A percentile compares a stretch with the other conserved stretches of the same genome.
These are phyloP conservation scores for Spathaspora passalidarum DNA, from an alignment of 805 yeast species.

Conservation along the genomic window DNA sequence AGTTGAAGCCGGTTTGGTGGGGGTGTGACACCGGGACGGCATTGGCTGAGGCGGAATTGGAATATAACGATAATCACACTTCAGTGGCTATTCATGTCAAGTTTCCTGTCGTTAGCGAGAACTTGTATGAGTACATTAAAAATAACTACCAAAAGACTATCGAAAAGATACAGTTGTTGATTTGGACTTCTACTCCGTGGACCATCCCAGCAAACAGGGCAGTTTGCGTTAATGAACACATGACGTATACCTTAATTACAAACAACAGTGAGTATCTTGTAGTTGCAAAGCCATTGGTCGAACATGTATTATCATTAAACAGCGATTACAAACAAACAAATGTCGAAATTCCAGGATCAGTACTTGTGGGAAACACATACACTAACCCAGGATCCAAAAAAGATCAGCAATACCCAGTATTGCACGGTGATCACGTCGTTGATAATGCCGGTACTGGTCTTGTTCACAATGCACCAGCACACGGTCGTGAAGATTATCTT, in stretches of 20 bases:
- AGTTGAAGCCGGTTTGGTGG: slow-evolving; percentile 96
- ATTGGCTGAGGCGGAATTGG: slow-evolving; percentile 93
- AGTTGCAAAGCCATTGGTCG: slow-evolving; percentile 53
- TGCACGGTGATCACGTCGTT: slow-evolving; percentile 82
- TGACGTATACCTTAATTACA: slow-evolving; percentile 52
- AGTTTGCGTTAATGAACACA: slow-evolving; percentile 60
- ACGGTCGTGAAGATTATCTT: slow-evolving; percentile 89
- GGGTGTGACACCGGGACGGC: slow-evolving; percentile 93
- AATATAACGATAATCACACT: slow-evolving; percentile 69
- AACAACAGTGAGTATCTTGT: slow-evolving; percentile 43
- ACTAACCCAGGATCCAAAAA: slow-evolving; percentile 8
- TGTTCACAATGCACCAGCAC: slow-evolving; percentile 98
- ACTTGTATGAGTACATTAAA: slow-evolving; percentile 1
- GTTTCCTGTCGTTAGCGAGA: slow-evolving; percentile 45
- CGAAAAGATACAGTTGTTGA: slow-evolving; percentile 34
- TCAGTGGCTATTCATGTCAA: slow-evolving; percentile 68
- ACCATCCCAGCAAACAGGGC: slow-evolving; percentile 88
- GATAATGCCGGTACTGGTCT: slow-evolving; percentile 86
- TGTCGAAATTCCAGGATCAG: slow-evolving; percentile 19
- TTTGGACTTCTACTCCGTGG: slow-evolving; percentile 99
- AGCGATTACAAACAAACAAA: slow-evolving; percentile 5
- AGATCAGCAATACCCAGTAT: slow-evolving; percentile 47
- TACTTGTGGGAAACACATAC: slow-evolving; percentile 40
- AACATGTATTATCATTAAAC: slow-evolving; percentile 31
- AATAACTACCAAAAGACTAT: not conserved